A percentile compares a stretch with the other conserved stretches of the same genome.
These are phyloP conservation scores for Helicocarpus griseus DNA, from an alignment of 2,329 filamentous ascomycete species.

Conservation along the genomic window DNA sequence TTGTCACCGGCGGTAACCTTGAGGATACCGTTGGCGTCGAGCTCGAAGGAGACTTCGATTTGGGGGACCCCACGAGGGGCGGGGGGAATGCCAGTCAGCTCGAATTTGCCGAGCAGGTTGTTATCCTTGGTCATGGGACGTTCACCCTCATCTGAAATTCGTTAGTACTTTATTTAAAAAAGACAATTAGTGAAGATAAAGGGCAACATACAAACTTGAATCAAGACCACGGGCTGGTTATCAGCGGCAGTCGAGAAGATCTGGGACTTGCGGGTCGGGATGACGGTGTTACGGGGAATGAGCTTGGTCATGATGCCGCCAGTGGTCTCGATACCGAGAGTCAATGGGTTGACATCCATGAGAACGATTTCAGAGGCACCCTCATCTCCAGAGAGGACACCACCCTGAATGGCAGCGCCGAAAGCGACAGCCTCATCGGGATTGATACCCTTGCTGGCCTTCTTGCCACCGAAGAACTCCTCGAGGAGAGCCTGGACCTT, in stretches of 20 bases:
- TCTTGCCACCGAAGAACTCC: conserved; percentile 93
- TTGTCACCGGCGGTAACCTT: conserved; percentile 95
- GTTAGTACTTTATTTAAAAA: conserved; percentile 14
- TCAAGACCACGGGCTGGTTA: conserved; percentile 90
- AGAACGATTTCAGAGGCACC: conserved; percentile 74
- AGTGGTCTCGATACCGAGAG: conserved; percentile 93
- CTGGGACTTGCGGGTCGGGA: conserved; percentile 93
- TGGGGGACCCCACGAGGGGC: conserved; percentile 94
- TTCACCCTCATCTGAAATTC: conserved; percentile 61
- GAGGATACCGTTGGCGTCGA: conserved; percentile 97
- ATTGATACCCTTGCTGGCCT: conserved; percentile 98
- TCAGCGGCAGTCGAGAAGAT: conserved; percentile 96
- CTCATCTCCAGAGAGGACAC: conserved; percentile 83
- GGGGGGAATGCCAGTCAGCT: conserved; percentile 89
- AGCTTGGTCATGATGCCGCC: conserved; percentile 97
- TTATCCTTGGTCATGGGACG: conserved; percentile 92
- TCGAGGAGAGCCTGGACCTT: conserved; percentile 93
- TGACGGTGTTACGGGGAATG: conserved; percentile 87
- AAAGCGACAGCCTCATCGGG: conserved; percentile 98
- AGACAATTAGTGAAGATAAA: not conserved
- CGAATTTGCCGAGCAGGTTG: conserved; percentile 96
- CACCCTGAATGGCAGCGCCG: conserved; percentile 93
- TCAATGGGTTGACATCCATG: conserved; percentile 95
- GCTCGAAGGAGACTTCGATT: conserved; percentile 96
- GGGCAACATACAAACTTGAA: conserved; percentile 62